Conservation (phyloP, 1,284 basidiomycete genomes). For the Sanguinoderma infundibulare region DNA sequence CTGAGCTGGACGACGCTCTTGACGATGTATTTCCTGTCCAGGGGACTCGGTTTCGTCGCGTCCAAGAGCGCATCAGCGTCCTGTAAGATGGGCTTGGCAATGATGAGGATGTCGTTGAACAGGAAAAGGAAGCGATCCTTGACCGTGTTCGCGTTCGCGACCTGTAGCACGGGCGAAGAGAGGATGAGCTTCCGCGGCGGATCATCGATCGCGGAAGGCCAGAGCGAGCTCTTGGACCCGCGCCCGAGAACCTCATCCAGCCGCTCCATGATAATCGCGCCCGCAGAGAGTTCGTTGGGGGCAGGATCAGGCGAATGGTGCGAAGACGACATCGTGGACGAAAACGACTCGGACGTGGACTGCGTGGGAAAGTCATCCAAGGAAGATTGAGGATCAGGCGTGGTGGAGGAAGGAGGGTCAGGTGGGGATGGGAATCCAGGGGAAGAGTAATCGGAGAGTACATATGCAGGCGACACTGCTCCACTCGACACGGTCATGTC, state of each 20-base stretch:
- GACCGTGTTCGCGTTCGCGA: slow-evolving; percentile 91
- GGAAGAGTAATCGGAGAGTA: slow-evolving; percentile 26
- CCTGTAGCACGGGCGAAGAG: slow-evolving; percentile 89
- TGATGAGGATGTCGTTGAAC: slow-evolving; percentile 92
- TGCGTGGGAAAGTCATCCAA: slow-evolving; percentile 60
- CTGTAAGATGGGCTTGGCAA: slow-evolving; percentile 74
- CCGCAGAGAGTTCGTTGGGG: slow-evolving; percentile 37
- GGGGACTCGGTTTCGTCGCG: slow-evolving; percentile 62
- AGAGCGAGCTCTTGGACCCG: slow-evolving; percentile 62
- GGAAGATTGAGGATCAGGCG: slow-evolving; percentile 74
- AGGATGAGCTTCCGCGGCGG: slow-evolving; percentile 87
- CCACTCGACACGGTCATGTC: slow-evolving; percentile 26
- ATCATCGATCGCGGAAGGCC: slow-evolving; percentile 75
- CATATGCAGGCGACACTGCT: slow-evolving; percentile 25
- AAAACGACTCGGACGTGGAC: slow-evolving; percentile 52
- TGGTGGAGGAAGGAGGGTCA: slow-evolving; percentile 63
- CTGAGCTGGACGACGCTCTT: slow-evolving; percentile 86
- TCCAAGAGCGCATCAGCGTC: slow-evolving; percentile 67
- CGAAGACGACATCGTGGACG: slow-evolving; percentile 49
- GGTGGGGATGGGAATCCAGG: slow-evolving; percentile 54
- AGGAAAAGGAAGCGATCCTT: slow-evolving; percentile 97
- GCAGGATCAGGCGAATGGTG: slow-evolving; percentile 42
- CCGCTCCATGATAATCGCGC: slow-evolving; percentile 60
- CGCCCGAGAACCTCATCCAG: slow-evolving; percentile 71
- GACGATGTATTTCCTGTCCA: slow-evolving; percentile 85